phyloP scores from a whole-genome alignment of 257 asterid species.

The Ocimum tenuiflorum region DNA sequence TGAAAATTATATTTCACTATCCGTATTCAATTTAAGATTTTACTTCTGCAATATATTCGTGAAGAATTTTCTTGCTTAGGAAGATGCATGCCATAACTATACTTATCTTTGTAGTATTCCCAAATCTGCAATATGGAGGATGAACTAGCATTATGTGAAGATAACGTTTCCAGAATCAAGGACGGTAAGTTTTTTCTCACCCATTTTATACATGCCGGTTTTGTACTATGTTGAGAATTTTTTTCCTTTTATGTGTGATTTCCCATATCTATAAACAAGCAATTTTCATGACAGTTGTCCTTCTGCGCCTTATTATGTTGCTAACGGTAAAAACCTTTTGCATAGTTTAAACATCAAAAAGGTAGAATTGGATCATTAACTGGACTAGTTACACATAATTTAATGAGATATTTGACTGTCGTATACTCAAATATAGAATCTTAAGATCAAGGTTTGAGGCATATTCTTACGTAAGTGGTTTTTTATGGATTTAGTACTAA shows the following conservation, averaged over 20 bases:
- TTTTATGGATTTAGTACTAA: not conserved
- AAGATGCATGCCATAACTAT: not conserved
- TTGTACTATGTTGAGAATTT: not conserved
- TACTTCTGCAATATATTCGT: not conserved
- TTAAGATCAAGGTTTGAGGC: no score
- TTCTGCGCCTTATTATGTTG: not conserved
- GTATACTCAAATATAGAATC: not conserved
- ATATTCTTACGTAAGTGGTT: not conserved
- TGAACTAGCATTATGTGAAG: slow-evolving; percentile 27
- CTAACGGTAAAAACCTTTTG: not conserved
- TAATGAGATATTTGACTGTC: not conserved
- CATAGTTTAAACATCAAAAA: not conserved
- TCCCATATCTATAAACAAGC: not conserved
- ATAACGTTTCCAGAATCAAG: slow-evolving; percentile 25
- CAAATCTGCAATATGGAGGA: slow-evolving; percentile 25
- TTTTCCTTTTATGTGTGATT: not conserved
- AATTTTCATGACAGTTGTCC: not conserved
- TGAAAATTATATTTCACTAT: not conserved
- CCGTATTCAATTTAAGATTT: not conserved
- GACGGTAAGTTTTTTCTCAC: slow-evolving; percentile 25
- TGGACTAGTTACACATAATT: not conserved
- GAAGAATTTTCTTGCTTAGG: not conserved
- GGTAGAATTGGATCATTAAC: not conserved
- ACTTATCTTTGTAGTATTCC: slow-evolving; percentile 23
- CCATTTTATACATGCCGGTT: not conserved